These are phyloP conservation scores for Selenicereus undatus DNA, from an alignment of 148 eudicot species.

Conservation along the genomic window DNA sequence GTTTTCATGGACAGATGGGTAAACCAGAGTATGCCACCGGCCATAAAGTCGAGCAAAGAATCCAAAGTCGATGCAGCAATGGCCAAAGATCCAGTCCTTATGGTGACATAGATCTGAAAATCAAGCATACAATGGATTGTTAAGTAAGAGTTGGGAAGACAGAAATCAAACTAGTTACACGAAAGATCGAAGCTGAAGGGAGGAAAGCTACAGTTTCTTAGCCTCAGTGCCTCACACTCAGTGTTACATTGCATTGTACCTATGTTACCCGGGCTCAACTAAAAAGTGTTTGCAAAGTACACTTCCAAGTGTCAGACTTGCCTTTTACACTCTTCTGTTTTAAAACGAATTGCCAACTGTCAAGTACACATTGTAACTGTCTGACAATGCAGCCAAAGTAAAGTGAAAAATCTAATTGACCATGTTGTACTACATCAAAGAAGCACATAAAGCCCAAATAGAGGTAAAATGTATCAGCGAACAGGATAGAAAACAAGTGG, in stretches of 20 bases:
- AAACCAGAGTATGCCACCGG: constrained; percentile 94
- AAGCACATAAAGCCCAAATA: too few relatives aligned
- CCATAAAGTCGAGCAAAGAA: constrained; percentile 92
- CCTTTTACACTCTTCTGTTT: background rate
- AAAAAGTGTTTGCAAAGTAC: background rate
- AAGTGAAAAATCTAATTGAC: too few relatives aligned
- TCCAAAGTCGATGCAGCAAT: constrained; percentile 95
- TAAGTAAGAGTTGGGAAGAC: background rate
- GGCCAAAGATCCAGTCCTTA: constrained; percentile 80
- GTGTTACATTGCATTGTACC: background rate
- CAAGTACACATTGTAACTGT: background rate
- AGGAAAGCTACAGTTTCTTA: background rate
- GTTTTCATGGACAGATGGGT: constrained; percentile 84
- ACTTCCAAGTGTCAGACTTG: background rate
- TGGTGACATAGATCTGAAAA: constrained; percentile 71
- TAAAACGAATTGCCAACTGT: background rate
- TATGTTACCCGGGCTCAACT: background rate
- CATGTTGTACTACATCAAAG: too few relatives aligned
- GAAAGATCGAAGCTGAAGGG: background rate
- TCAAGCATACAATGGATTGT: background rate
- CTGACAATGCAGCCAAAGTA: too few relatives aligned
- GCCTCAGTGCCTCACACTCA: background rate
- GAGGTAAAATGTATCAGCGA: too few relatives aligned
- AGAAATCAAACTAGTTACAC: background rate
- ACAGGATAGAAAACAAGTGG: too few relatives aligned